A percentile compares a stretch with the other conserved stretches of the same genome.
phyloP scores from a whole-genome alignment of 768 basidiomycete genomes.

The Gloeopeniophorella convolvens region DNA sequence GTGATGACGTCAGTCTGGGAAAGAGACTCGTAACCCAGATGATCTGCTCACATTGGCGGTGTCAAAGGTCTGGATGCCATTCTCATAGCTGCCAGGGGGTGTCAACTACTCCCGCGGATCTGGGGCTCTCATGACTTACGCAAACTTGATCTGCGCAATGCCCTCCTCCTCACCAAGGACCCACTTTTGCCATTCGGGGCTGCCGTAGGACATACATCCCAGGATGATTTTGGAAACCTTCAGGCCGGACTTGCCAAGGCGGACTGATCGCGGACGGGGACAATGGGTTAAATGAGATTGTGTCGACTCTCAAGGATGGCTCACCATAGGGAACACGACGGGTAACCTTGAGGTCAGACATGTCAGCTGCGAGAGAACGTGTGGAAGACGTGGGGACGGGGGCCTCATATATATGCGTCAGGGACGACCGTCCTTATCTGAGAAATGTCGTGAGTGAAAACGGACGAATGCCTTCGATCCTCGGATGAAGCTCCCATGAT shows the following conservation, averaged over 20 bases:
- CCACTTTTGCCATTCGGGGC: constrained; percentile 31
- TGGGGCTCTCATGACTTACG: constrained; percentile 33
- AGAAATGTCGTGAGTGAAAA: too few species aligned
- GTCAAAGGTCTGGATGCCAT: constrained; percentile 37
- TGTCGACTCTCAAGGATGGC: too few species aligned
- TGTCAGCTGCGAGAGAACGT: not conserved
- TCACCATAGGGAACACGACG: constrained; percentile 12
- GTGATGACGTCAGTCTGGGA: not conserved
- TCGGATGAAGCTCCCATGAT: too few species aligned
- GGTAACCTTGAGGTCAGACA: constrained; percentile 8
- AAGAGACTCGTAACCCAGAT: not conserved
- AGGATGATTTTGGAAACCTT: constrained; percentile 30
- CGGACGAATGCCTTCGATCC: too few species aligned
- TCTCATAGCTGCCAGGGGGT: constrained; percentile 37
- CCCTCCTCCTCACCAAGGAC: constrained; percentile 32
- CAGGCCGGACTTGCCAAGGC: constrained; percentile 27
- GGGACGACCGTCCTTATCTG: too few species aligned
- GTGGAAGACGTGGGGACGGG: not conserved
- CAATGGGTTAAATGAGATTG: too few species aligned
- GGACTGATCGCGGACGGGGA: constrained; percentile 17
- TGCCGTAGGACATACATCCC: constrained; percentile 32
- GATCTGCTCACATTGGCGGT: constrained; percentile 28
- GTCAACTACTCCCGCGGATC: too few species aligned
- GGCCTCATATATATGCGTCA: not conserved
- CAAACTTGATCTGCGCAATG: constrained; percentile 36